Evolutionary conservation across 345 rosid species (phyloP), one percentile per base, ranked within the genome.

Genomic region (Citrus sp.): DNA sequence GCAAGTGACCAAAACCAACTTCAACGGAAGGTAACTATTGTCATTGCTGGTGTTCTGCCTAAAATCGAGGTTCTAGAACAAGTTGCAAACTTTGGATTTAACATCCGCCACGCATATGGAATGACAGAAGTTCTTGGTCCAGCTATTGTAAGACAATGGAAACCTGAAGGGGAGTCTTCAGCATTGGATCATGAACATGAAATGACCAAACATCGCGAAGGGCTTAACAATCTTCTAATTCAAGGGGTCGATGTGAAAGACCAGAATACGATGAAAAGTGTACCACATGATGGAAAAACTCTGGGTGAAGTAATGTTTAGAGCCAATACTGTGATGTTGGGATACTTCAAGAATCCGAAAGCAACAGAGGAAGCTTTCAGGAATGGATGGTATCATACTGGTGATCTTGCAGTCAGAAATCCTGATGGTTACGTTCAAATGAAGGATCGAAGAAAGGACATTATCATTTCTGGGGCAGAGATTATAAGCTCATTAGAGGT

Each of bases 81-180:
- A 60, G 89, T 86, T 38, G 75, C 81, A 73, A 81, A 79, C 13
- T 81, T 87, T 60, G 93, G 93, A 19, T 90, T 88, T 54, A 75
- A 25, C 21, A 86, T 88, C 16, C 66, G 75, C 13, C 42, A 80
- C 37, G 93, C 87, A 1, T 88, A 88, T 56, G 93, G 93, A 12
- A 88, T 90, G 93, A 90, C 92, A 0, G 93, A 90, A 67, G 86
- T 78, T 7, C 86, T 90, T 0, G 92, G 92, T 7, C 89, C 90
- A 7, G 82, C 85, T 6, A 74, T 81, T 46, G 81, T 87, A 42
- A 72, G 77, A 32, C 86, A 87, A 14, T 87, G 86, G 87, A 83
- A 78, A 70, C 37, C 69, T 4, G 77, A 80, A 16, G 68, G 46
- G 1, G 42, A 74, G 19, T 35, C 27, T 13, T 42, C 76, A 4